A percentile compares a stretch with the other conserved stretches of the same genome.
These are phyloP conservation scores for Boletus tylopilopsis DNA, from an alignment of 768 basidiomycete genomes.

Conservation along the genomic window DNA sequence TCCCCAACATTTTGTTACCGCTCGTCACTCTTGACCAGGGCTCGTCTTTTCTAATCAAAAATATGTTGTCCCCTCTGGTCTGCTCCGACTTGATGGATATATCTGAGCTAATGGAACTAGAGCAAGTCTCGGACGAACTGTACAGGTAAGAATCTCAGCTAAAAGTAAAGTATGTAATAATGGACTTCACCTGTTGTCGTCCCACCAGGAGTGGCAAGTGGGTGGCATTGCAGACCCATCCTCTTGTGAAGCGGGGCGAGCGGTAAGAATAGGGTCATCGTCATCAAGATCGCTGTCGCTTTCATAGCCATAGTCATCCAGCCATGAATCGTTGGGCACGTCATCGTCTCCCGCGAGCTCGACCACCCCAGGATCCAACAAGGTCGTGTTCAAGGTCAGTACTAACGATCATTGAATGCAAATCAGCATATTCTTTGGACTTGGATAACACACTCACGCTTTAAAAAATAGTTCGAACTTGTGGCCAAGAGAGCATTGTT, in stretches of 20 bases:
- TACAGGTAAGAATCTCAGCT: constrained; percentile 1
- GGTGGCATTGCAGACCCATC: background rate
- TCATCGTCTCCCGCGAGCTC: constrained; percentile 8
- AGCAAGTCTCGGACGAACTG: constrained; percentile 9
- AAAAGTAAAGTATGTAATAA: background rate
- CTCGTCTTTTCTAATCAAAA: no score
- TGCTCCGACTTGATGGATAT: constrained; percentile 10
- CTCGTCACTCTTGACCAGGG: no score
- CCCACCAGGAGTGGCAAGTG: no score
- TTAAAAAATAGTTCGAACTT: constrained; percentile 28
- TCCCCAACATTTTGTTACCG: no score
- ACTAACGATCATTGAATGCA: background rate
- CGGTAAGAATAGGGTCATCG: constrained; percentile 5
- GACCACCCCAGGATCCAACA: constrained; percentile 2
- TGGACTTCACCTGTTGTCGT: constrained; percentile 1
- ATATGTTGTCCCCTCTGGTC: background rate
- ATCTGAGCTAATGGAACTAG: constrained; percentile 7
- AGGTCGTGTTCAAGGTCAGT: constrained; percentile 1
- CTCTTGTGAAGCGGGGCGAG: no score
- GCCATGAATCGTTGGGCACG: constrained; percentile 1
- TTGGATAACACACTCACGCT: constrained; percentile 18
- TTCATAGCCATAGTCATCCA: constrained; percentile 27
- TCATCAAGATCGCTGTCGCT: constrained; percentile 34
- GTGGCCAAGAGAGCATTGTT: constrained; percentile 26
- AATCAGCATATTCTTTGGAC: no score